These are phyloP conservation scores for Boletus patriciae DNA, from an alignment of 768 basidiomycete species.

Conservation along the genomic window DNA sequence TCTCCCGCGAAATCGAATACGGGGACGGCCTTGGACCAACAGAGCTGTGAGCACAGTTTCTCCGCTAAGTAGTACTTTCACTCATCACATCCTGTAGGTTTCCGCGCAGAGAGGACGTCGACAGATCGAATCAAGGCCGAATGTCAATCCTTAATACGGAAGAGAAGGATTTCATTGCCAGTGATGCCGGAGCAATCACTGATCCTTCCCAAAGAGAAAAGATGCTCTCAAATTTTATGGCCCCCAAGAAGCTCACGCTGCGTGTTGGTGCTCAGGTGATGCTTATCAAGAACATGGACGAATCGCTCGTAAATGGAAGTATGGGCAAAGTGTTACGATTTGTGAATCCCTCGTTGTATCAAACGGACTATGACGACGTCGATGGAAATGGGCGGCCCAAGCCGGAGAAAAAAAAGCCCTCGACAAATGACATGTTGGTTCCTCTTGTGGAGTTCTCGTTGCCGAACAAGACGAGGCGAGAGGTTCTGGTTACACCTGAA, in stretches of 20 bases:
- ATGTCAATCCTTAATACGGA: slow-evolving; percentile 61
- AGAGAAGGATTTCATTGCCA: slow-evolving; percentile 51
- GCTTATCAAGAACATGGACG: slow-evolving; percentile 94
- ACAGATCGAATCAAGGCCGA: slow-evolving; percentile 72
- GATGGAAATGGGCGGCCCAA: slow-evolving; percentile 38
- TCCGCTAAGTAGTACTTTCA: background rate
- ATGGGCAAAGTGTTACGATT: slow-evolving; percentile 86
- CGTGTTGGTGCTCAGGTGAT: slow-evolving; percentile 87
- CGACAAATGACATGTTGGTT: slow-evolving; percentile 40
- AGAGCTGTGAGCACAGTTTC: slow-evolving; percentile 64
- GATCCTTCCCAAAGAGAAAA: slow-evolving; percentile 65
- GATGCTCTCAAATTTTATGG: slow-evolving; percentile 90
- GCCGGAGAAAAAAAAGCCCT: slow-evolving; percentile 29
- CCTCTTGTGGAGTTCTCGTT: slow-evolving; percentile 81
- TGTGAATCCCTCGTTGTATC: slow-evolving; percentile 49
- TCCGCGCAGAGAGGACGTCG: slow-evolving; percentile 90
- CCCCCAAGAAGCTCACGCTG: slow-evolving; percentile 64
- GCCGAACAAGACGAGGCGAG: slow-evolving; percentile 54
- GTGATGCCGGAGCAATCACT: slow-evolving; percentile 60
- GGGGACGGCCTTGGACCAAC: slow-evolving; percentile 85
- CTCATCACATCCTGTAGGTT: slow-evolving; percentile 53
- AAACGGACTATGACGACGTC: slow-evolving; percentile 41
- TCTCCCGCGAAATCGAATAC: slow-evolving; percentile 73
- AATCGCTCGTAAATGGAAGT: slow-evolving; percentile 89
- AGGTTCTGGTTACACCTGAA: slow-evolving; percentile 65